phyloP scores from a whole-genome alignment of 306 rosid genomes.

The Senna tora region DNA sequence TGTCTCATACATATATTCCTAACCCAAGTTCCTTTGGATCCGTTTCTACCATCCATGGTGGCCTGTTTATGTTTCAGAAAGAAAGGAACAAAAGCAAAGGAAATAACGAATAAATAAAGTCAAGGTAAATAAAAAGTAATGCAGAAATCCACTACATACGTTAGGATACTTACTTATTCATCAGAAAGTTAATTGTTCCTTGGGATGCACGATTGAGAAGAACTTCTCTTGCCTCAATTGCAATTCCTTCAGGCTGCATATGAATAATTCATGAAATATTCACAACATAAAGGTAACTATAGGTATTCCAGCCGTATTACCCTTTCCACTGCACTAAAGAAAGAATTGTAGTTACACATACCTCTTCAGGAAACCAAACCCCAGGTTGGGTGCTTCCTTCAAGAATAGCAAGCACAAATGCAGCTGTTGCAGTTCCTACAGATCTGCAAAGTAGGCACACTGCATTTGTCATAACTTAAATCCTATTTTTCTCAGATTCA shows the following conservation, averaged over 20 bases:
- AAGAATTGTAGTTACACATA: slow-evolving; percentile 30
- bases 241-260: slow-evolving; percentile 83
- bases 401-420: slow-evolving; percentile 86
- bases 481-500: neutral
- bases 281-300: slow-evolving; percentile 27
- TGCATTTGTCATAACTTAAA: slow-evolving; percentile 23
- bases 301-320: neutral
- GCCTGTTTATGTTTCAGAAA: slow-evolving; percentile 52
- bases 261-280: slow-evolving; percentile 31
- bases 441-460: slow-evolving; percentile 53
- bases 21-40: slow-evolving; percentile 84
- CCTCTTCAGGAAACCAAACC: slow-evolving; percentile 99
- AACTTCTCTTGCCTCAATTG: slow-evolving; percentile 81
- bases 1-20: slow-evolving; percentile 74
- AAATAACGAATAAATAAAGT: slow-evolving; percentile 12
- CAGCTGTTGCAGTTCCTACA: slow-evolving; percentile 78
- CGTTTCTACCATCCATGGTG: slow-evolving; percentile 93
- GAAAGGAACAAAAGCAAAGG: neutral
- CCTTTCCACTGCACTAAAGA: neutral
- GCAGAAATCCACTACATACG: neutral
- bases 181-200: slow-evolving; percentile 79
- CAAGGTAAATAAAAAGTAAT: slow-evolving; percentile 5
- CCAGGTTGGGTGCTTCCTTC: slow-evolving; percentile 96
- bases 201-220: slow-evolving; percentile 86
- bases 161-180: slow-evolving; percentile 65